These are phyloP conservation scores for Asclepias syriaca DNA, from an alignment of 257 asterid species.

Conservation along the genomic window DNA sequence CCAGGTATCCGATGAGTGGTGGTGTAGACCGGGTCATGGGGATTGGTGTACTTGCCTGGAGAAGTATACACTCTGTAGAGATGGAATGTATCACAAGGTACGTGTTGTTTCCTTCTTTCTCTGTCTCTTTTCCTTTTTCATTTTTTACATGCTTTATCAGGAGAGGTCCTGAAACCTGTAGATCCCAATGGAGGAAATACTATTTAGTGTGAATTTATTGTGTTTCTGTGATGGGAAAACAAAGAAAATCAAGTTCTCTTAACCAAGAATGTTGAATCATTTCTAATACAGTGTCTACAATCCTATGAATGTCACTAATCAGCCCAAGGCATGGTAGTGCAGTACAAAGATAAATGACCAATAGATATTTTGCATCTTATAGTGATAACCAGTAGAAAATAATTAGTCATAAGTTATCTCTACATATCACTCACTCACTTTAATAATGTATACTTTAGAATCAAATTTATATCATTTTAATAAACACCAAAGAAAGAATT, in stretches of 20 bases:
- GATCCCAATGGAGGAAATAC: not conserved
- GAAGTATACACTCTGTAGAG: constrained; percentile 79
- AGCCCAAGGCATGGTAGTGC: not conserved
- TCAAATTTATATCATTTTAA: not conserved
- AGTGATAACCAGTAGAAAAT: not conserved
- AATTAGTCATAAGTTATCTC: not conserved
- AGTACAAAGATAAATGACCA: not conserved
- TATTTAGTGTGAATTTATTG: not conserved
- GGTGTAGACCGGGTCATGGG: constrained; percentile 98
- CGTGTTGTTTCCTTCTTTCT: not conserved
- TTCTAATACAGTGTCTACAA: not conserved
- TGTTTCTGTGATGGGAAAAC: not conserved
- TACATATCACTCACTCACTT: not conserved
- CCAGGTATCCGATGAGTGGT: constrained; percentile 89
- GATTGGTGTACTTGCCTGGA: constrained; percentile 98
- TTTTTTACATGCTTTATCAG: not conserved
- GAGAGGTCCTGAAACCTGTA: not conserved
- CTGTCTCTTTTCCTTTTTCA: not conserved
- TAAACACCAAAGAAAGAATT: not conserved
- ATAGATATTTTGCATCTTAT: not conserved
- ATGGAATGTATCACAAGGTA: constrained; percentile 95
- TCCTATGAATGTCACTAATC: not conserved
- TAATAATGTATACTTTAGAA: not conserved
- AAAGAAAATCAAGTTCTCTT: not conserved
- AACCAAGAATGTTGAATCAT: not conserved